Base-by-base conservation (phyloP, 2,329 filamentous ascomycete species). In the Macrophomina tecta region DNA sequence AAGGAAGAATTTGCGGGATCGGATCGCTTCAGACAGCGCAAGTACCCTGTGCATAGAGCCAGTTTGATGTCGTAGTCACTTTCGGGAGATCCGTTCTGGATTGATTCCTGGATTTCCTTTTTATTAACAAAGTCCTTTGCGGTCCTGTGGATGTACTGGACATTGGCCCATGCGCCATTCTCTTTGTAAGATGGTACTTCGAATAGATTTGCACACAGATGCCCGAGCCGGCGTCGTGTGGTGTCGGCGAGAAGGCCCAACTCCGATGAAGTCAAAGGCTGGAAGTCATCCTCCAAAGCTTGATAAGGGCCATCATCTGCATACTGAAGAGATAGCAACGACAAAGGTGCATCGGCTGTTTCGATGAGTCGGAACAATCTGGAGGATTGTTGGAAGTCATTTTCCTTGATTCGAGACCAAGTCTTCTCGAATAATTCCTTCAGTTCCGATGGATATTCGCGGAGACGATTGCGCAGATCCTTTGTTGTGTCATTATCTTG, bases 121-220 rank as follows among this genome's bases (percentile, higher is more conserved):
- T 48, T 49, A 14, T 38, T 40, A 12, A 62, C 28, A 55, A 69
- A 72, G 38, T 72, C 68, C n/a, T 64, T 53, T 1, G 67, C 71
- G 12, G 67, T 71, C 5, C 69, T 64, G 51, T 72, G 69, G 8
- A 70, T 38, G 45, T 68, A 70, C 5, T 34, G 28, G 5, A 71
- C 30, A 58, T 45, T 46, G n/a, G 38, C 46, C 30, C 58, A 46
- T 18, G 46, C 18, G 11, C 55, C 38, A 5, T 63, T 14, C 5
- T 49, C 36, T 3, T 46, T 12, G 30, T 38, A 14, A 11, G 42
- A 36, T 14, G 38, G 52, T 23, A 66, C 64, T 48, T 71, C 69
- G 1, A 72, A 42, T 8, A 72, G 40, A 11, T 70, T 69, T 34
- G 65, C 69, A 30, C 67, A 71, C 14, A 69, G 64, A 11, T 60